Conservation (phyloP, 139 green algal species). For the Medakamo hakoo region DNA sequence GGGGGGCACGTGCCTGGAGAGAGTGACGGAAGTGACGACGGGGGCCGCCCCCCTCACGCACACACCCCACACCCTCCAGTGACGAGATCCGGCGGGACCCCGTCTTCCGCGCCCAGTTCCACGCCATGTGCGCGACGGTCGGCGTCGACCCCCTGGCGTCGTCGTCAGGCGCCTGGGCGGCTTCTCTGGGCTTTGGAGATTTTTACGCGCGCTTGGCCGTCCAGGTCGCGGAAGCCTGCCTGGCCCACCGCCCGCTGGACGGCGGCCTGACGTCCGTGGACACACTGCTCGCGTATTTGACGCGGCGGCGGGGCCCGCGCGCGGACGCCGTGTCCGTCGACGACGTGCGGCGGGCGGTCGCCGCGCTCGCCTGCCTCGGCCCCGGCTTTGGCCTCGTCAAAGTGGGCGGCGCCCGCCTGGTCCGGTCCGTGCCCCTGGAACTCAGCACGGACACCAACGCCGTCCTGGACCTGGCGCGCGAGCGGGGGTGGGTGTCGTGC, state of each 20-base stretch:
- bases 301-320: constrained; percentile 29
- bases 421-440: constrained; percentile 61
- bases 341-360: constrained; percentile 59
- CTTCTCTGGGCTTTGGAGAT: constrained; percentile 77
- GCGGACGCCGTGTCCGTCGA: constrained; percentile 45
- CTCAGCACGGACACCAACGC: constrained; percentile 67
- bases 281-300: constrained; percentile 22
- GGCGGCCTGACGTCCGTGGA: constrained; percentile 69
- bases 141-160: constrained; percentile 91
- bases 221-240: constrained; percentile 60
- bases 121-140: constrained; percentile 87
- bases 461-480: constrained; percentile 42
- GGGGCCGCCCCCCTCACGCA: not conserved
- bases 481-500: not conserved
- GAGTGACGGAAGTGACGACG: not conserved
- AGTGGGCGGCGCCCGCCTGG: constrained; percentile 35
- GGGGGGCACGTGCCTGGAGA: no score
- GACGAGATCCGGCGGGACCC: constrained; percentile 76
- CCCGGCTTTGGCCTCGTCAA: constrained; percentile 50
- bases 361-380: constrained; percentile 57
- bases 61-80: constrained; percentile 3
- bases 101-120: constrained; percentile 79
- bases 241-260: constrained; percentile 36
- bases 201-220: constrained; percentile 40
- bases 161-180: constrained; percentile 84